Percentiles rank a stretch among this genome's conserved stretches.
Conservation (phyloP, 306 rosid species). For the Casuarina equisetifolia region DNA sequence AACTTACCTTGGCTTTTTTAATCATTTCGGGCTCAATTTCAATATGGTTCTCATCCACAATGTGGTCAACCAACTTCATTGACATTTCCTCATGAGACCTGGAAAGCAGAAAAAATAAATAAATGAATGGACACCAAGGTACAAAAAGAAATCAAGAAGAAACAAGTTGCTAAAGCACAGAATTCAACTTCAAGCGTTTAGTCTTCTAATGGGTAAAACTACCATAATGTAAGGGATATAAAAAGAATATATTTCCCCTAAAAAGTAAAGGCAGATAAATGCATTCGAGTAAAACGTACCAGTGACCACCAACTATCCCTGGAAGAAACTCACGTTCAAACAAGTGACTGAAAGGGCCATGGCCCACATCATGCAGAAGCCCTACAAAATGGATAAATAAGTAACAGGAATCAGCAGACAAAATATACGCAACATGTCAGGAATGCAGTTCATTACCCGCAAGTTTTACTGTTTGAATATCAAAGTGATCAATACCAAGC, state of each 20-base stretch:
- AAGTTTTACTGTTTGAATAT: constrained; percentile 85
- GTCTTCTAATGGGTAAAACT: constrained; percentile 1
- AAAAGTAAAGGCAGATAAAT: not conserved
- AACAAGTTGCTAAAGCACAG: constrained; percentile 13
- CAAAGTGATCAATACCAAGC: constrained; percentile 78
- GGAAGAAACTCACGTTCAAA: constrained; percentile 91
- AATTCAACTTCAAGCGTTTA: not conserved
- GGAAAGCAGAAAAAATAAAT: constrained; percentile 11
- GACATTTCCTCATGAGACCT: constrained; percentile 98
- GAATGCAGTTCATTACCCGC: constrained; percentile 60
- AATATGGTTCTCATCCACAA: constrained; percentile 74
- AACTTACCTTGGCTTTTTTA: constrained; percentile 65
- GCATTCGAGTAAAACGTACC: constrained; percentile 39
- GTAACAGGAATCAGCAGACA: constrained; percentile 8
- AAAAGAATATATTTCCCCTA: not conserved
- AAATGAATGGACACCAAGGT: not conserved
- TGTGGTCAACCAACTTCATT: constrained; percentile 73
- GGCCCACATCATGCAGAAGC: constrained; percentile 95
- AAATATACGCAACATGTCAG: not conserved
- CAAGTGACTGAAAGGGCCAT: constrained; percentile 95
- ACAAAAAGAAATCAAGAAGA: constrained; percentile 1
- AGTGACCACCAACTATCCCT: constrained; percentile 54
- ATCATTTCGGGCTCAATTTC: constrained; percentile 70
- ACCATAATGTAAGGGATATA: not conserved
- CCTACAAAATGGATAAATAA: constrained; percentile 44